A percentile compares a stretch with the other conserved stretches of the same genome.
phyloP scores from a whole-genome alignment of 352 stramenopile species.

The Globisporangium takayamanum region DNA sequence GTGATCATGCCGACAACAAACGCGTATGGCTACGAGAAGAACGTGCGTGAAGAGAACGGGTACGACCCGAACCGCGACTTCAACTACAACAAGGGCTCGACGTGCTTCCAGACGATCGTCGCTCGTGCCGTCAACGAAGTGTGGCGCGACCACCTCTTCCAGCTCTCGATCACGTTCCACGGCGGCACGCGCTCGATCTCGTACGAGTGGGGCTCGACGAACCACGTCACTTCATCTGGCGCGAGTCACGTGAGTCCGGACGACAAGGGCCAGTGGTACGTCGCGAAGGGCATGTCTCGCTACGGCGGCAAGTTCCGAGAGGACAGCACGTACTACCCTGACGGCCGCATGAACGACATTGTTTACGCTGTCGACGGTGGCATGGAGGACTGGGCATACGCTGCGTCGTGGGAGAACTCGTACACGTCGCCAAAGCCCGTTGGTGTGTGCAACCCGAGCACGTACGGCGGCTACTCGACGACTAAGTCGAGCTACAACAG shows the following conservation, averaged over 20 bases:
- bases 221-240: slow-evolving; percentile 49
- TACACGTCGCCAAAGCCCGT: slow-evolving; percentile 41
- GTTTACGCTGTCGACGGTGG: slow-evolving; percentile 93
- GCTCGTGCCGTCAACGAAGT: slow-evolving; percentile 93
- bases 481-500: slow-evolving; percentile 90
- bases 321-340: slow-evolving; percentile 48
- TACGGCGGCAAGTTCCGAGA: slow-evolving; percentile 68
- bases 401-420: slow-evolving; percentile 70
- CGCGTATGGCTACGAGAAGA: slow-evolving; percentile 85
- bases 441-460: slow-evolving; percentile 71
- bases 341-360: slow-evolving; percentile 89
- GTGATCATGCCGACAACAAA: slow-evolving; percentile 90
- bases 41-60: slow-evolving; percentile 63
- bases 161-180: slow-evolving; percentile 95
- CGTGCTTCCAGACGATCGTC: slow-evolving; percentile 93
- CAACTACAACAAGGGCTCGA: slow-evolving; percentile 79
- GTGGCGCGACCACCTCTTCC: slow-evolving; percentile 93
- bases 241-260: slow-evolving; percentile 49
- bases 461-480: slow-evolving; percentile 78
- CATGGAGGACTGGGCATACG: slow-evolving; percentile 96
- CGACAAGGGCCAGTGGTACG: slow-evolving; percentile 40
- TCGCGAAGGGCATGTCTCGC: slow-evolving; percentile 48
- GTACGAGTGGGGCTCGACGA: slow-evolving; percentile 95
- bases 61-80: slow-evolving; percentile 98
- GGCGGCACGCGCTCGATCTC: slow-evolving; percentile 92